Conservation (phyloP, 2,329 filamentous ascomycete genomes). For the Didymella arachidicola region DNA sequence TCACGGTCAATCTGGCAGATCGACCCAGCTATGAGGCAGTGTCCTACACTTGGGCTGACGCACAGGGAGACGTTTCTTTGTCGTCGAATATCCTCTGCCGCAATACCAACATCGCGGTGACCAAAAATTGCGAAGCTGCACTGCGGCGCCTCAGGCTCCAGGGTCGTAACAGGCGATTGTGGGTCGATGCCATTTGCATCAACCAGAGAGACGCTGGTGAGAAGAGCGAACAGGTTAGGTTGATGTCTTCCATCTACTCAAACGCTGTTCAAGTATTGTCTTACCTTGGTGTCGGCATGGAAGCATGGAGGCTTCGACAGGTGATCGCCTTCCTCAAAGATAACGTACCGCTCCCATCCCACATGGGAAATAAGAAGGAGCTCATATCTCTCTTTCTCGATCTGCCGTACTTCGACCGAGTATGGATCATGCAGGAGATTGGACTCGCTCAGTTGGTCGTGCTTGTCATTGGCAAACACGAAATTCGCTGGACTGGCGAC, state of each 20-base stretch:
- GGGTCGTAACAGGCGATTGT: conserved; percentile 17
- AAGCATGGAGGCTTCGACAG: background rate
- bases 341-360: background rate
- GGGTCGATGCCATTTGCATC: conserved; percentile 35
- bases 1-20: conserved; percentile 25
- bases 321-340: background rate
- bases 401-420: conserved; percentile 24
- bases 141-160: conserved; percentile 15
- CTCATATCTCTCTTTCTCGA: background rate
- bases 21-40: conserved; percentile 30
- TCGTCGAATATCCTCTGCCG: background rate
- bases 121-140: conserved; percentile 22
- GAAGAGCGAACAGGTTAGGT: conserved; percentile 22
- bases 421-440: conserved; percentile 32
- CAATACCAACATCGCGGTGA: conserved; percentile 15
- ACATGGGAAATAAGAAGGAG: background rate
- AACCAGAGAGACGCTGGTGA: conserved; percentile 24
- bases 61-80: background rate
- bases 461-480: background rate
- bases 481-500: conserved; percentile 5
- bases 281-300: conserved; percentile 1
- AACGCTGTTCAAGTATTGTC: conserved; percentile 9
- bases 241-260: conserved; percentile 27
- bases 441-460: conserved; percentile 17
- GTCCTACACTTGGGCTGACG: conserved; percentile 33